These are phyloP conservation scores for Leccinum subtestaceum DNA, from an alignment of 768 basidiomycete genomes.

Conservation along the genomic window DNA sequence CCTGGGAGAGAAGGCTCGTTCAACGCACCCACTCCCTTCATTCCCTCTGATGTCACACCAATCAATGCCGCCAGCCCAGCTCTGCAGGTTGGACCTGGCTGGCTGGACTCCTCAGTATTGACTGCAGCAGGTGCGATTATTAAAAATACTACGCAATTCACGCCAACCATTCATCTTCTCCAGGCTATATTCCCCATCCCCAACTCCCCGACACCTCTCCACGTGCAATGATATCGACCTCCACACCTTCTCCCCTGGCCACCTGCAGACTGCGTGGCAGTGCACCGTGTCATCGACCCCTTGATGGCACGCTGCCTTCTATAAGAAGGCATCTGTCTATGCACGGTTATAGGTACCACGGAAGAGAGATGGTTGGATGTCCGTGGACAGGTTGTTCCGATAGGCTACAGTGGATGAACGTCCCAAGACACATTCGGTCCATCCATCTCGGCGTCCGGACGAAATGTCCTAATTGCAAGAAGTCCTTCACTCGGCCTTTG, in stretches of 20 bases:
- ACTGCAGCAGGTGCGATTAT: neutral
- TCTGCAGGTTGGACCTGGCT: neutral
- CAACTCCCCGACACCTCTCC: neutral
- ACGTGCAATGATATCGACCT: neutral
- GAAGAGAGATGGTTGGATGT: slow-evolving; percentile 1
- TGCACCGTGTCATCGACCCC: neutral
- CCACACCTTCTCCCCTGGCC: neutral
- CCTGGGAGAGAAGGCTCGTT: neutral
- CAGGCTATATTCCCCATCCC: neutral
- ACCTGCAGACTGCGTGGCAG: slow-evolving; percentile 1
- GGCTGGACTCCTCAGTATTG: neutral
- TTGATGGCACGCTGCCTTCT: slow-evolving; percentile 2
- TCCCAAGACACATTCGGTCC: slow-evolving; percentile 12
- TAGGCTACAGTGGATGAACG: slow-evolving; percentile 7
- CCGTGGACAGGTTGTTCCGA: slow-evolving; percentile 9
- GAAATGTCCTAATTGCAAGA: slow-evolving; percentile 9
- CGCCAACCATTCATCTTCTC: neutral
- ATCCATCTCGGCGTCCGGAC: slow-evolving; percentile 9
- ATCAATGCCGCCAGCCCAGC: neutral
- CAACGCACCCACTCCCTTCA: neutral
- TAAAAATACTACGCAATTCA: neutral
- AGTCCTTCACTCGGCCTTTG: slow-evolving; percentile 10
- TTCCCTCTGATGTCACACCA: neutral
- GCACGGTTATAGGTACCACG: slow-evolving; percentile 6
- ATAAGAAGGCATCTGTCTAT: slow-evolving; percentile 4